phyloP scores from a whole-genome alignment of 306 rosid genomes.

The Glycine soja region DNA sequence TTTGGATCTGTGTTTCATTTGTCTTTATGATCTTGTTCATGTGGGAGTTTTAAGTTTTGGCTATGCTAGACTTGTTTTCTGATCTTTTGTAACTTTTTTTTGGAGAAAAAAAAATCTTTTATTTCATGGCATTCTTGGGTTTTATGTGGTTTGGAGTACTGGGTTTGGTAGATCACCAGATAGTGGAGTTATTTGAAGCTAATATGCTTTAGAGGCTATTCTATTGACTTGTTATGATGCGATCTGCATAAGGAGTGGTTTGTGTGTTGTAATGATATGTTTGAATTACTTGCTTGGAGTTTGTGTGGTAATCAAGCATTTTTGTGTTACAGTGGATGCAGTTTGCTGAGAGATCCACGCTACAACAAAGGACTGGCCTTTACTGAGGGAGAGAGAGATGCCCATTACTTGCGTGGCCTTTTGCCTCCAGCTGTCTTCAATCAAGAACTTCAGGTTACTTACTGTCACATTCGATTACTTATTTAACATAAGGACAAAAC shows the following conservation, averaged over 20 bases:
- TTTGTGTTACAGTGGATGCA: constrained; percentile 69
- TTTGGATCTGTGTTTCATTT: constrained; percentile 44
- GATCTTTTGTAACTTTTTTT: background rate
- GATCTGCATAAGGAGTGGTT: background rate
- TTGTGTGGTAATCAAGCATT: constrained; percentile 34
- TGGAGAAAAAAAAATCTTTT: background rate
- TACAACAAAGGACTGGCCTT: constrained; percentile 96
- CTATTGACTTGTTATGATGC: background rate
- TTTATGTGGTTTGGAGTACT: background rate
- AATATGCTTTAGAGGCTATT: background rate
- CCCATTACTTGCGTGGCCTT: constrained; percentile 96
- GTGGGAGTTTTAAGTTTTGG: background rate
- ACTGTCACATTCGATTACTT: background rate
- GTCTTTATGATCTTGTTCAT: constrained; percentile 11
- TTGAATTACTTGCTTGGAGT: background rate
- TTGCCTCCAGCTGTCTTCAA: constrained; percentile 76
- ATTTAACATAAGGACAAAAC: background rate
- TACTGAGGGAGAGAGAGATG: constrained; percentile 87
- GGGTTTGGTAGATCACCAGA: constrained; percentile 7
- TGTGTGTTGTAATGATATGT: background rate
- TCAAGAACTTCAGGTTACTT: constrained; percentile 89
- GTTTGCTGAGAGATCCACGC: constrained; percentile 88
- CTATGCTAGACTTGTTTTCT: background rate
- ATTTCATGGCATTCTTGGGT: background rate
- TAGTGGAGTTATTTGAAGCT: background rate